Evolutionary conservation across 306 rosid genomes (phyloP).

Genomic region (Cucurbita ficifolia): DNA sequence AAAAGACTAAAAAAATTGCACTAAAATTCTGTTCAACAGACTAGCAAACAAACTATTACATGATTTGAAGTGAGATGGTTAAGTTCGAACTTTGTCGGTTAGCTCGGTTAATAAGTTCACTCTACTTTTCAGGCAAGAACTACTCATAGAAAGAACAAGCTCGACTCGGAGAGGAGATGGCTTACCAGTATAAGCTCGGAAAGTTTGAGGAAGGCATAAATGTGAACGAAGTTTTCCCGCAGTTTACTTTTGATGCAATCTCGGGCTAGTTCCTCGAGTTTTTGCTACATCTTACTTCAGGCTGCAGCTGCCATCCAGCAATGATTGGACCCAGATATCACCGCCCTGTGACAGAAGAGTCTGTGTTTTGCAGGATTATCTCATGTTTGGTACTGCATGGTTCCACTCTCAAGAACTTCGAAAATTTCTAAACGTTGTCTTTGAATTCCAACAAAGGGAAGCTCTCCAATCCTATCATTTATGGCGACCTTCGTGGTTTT

Average conservation of each 20-base stretch:
- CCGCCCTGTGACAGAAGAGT: slow-evolving; percentile 22
- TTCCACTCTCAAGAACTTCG: neutral
- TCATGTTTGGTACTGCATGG: neutral
- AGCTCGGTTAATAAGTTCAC: neutral
- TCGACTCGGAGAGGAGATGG: slow-evolving; percentile 97
- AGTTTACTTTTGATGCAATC: neutral
- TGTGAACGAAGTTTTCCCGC: neutral
- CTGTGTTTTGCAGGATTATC: neutral
- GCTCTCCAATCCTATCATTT: neutral
- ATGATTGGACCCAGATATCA: slow-evolving; percentile 86
- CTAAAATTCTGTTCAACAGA: neutral
- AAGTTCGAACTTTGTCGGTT: neutral
- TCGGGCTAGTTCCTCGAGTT: slow-evolving; percentile 3
- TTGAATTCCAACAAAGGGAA: neutral
- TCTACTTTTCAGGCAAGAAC: slow-evolving; percentile 46
- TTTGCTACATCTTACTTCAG: slow-evolving; percentile 19
- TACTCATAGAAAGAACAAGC: slow-evolving; percentile 80
- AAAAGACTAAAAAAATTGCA: neutral
- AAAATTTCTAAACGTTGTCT: neutral
- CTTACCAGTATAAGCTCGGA: slow-evolving; percentile 87
- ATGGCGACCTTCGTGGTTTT: neutral
- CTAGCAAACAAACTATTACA: neutral
- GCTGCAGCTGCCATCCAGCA: slow-evolving; percentile 98
- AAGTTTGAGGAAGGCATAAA: slow-evolving; percentile 55
- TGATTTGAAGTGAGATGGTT: neutral